A percentile compares a stretch with the other conserved stretches of the same genome.
Conservation (phyloP, 2,329 filamentous ascomycete genomes). For the Talaromyces sp. region DNA sequence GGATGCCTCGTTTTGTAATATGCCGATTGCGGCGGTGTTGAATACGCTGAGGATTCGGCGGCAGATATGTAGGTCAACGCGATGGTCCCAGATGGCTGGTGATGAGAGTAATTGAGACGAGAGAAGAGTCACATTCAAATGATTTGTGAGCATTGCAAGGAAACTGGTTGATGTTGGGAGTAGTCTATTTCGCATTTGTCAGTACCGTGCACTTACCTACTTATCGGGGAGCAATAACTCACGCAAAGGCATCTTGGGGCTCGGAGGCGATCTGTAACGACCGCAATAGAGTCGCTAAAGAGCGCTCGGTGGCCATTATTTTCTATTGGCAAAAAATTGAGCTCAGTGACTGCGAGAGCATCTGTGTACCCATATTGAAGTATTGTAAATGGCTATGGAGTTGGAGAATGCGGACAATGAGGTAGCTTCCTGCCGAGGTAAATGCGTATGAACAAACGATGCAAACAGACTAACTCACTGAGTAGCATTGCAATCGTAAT, state of each 20-base stretch:
- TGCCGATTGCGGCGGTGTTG: constrained; percentile 56
- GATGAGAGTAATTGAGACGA: constrained; percentile 58
- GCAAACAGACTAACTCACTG: neutral
- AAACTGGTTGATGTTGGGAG: constrained; percentile 52
- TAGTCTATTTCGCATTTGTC: constrained; percentile 27
- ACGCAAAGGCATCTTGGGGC: constrained; percentile 60
- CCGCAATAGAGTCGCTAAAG: constrained; percentile 57
- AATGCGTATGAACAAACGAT: neutral
- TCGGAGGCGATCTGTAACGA: constrained; percentile 58
- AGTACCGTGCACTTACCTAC: constrained; percentile 16
- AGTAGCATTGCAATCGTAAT: neutral
- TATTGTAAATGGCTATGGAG: neutral
- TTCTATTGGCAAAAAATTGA: neutral
- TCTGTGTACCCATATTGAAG: neutral
- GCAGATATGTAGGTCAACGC: constrained; percentile 53
- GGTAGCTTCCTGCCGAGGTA: neutral
- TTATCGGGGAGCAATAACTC: constrained; percentile 21
- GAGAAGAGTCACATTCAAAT: constrained; percentile 58
- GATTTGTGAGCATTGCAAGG: constrained; percentile 54
- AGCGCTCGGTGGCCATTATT: constrained; percentile 58
- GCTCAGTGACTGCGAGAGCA: neutral
- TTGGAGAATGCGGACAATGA: neutral
- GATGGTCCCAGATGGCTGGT: constrained; percentile 56
- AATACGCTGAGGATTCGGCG: constrained; percentile 59
- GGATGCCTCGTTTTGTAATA: constrained; percentile 47